phyloP scores from a whole-genome alignment of 116 monocot species.

The Papilionanthe hybrid region DNA sequence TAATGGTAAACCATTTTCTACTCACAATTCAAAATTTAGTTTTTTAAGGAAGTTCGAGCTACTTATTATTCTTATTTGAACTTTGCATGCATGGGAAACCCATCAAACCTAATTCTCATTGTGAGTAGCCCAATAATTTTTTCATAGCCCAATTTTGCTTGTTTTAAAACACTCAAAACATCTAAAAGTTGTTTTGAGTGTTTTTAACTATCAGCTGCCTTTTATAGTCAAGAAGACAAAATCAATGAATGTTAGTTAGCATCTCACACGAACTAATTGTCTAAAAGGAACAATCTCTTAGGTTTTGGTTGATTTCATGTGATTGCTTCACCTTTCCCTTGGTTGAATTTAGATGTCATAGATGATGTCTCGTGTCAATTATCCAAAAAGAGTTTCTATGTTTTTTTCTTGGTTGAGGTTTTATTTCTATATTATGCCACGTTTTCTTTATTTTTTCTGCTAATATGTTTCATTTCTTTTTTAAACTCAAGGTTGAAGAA shows the following conservation, averaged over 20 bases:
- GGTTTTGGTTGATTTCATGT: background rate
- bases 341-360: background rate
- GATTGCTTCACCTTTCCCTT: background rate
- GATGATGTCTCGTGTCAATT: background rate
- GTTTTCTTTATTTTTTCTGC: background rate
- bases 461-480: conserved; percentile 4
- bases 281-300: background rate
- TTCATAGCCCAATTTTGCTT: background rate
- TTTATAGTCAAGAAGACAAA: background rate
- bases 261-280: background rate
- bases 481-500: conserved; percentile 3
- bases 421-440: background rate
- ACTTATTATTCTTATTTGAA: background rate
- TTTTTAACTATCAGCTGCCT: conserved; percentile 3
- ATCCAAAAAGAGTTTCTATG: background rate
- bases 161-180: background rate
- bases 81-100: background rate
- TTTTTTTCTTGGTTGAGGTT: background rate
- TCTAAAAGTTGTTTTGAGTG: background rate
- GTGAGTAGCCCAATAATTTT: background rate
- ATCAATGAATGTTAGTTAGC: background rate
- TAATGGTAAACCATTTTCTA: background rate
- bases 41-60: background rate
- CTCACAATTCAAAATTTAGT: background rate
- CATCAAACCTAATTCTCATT: background rate